Percentiles rank a stretch among this genome's conserved stretches.
phyloP scores from a whole-genome alignment of 176 grass and related monocot species.

The Zea mays region Zm-B73-REFERENCE-NAM-5.0 NC_050096.1:20113501-20114000 shows the following conservation, averaged over 20 bases:
- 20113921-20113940: not conserved
- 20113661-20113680: constrained; percentile 96
- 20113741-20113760: constrained; percentile 96
- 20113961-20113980: constrained; percentile 66
- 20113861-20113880: constrained; percentile 3
- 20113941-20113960: constrained; percentile 4
- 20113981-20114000: too few relatives aligned
- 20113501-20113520: constrained; percentile 95
- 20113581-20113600: not conserved
- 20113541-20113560: constrained; percentile 10
- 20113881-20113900: not conserved
- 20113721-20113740: constrained; percentile 92
- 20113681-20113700: constrained; percentile 88
- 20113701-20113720: constrained; percentile 69
- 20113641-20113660: constrained; percentile 97
- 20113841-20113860: not conserved
- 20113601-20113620: constrained; percentile 21
- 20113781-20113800: constrained; percentile 11
- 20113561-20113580: constrained; percentile 12
- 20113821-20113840: not conserved
- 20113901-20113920: constrained; percentile 15
- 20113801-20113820: not conserved
- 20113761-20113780: constrained; percentile 97
- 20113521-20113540: constrained; percentile 57
- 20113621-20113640: constrained; percentile 46